A percentile compares a stretch with the other conserved stretches of the same genome.
These are phyloP conservation scores for Escallonia rubra DNA, from an alignment of 129 eudicot genomes.

Conservation along the genomic window DNA sequence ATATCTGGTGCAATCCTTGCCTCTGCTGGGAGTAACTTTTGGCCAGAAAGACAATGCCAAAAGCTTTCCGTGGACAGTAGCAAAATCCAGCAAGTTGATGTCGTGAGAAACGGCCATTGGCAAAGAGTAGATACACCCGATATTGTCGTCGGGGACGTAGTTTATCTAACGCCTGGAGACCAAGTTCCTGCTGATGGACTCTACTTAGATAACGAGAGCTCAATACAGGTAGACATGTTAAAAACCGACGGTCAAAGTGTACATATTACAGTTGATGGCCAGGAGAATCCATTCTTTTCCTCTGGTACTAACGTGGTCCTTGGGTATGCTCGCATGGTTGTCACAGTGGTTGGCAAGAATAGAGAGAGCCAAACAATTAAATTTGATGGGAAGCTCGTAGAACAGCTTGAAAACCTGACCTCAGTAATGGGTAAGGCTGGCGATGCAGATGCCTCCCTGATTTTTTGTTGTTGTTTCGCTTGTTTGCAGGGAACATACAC, in stretches of 20 bases:
- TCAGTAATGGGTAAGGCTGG: conserved; percentile 39
- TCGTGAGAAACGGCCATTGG: conserved; percentile 39
- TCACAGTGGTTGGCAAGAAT: conserved; percentile 43
- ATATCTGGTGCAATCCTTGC: too few species aligned
- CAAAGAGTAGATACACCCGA: conserved; percentile 31
- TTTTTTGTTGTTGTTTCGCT: conserved; percentile 34
- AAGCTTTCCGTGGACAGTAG: too few species aligned
- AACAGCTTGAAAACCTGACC: conserved; percentile 28
- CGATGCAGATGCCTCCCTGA: conserved; percentile 26
- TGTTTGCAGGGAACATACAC: conserved; percentile 30
- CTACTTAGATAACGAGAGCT: conserved; percentile 30
- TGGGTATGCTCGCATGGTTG: conserved; percentile 44
- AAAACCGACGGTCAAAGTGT: conserved; percentile 45
- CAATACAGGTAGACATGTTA: conserved; percentile 32
- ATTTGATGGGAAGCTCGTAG: conserved; percentile 22
- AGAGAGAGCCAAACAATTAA: conserved; percentile 32
- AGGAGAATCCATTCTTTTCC: conserved; percentile 30
- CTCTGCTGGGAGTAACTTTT: too few species aligned
- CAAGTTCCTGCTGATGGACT: conserved; percentile 62
- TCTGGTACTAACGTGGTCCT: conserved; percentile 53
- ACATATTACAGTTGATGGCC: conserved; percentile 17
- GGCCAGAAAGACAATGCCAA: too few species aligned
- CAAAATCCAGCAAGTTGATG: conserved; percentile 20
- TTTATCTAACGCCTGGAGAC: conserved; percentile 43
- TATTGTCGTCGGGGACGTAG: conserved; percentile 41